Conservation (phyloP, 805 yeast genomes). For the Saturnispora diversa region DNA sequence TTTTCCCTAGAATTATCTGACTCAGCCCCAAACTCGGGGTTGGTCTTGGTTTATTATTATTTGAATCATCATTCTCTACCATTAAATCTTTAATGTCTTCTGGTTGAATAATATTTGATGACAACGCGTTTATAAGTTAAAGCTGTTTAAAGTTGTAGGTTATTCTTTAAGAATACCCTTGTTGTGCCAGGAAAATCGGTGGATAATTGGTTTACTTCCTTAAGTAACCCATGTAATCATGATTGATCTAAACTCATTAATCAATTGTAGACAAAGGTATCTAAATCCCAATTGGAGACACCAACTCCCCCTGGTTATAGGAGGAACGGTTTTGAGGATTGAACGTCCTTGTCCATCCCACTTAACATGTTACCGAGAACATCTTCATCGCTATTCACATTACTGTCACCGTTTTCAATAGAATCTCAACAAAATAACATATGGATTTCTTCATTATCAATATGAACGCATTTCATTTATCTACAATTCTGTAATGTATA, state of each 20-base stretch:
- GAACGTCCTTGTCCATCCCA: slow-evolving; percentile 12
- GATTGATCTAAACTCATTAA: slow-evolving; percentile 40
- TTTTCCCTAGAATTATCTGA: no score
- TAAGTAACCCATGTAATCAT: slow-evolving; percentile 40
- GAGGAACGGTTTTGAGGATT: slow-evolving; percentile 30
- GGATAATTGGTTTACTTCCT: slow-evolving; percentile 55
- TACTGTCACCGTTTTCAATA: not conserved
- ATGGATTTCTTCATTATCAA: slow-evolving; percentile 29
- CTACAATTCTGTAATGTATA: slow-evolving; percentile 57
- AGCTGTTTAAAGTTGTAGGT: slow-evolving; percentile 80
- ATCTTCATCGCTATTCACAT: not conserved
- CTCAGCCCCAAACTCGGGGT: slow-evolving; percentile 7
- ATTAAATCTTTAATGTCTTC: slow-evolving; percentile 20
- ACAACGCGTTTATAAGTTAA: slow-evolving; percentile 64
- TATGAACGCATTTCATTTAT: slow-evolving; percentile 64
- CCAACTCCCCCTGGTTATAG: slow-evolving; percentile 50
- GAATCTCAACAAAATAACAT: slow-evolving; percentile 4
- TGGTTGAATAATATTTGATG: slow-evolving; percentile 26
- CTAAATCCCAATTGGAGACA: slow-evolving; percentile 29
- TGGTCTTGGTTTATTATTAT: no score
- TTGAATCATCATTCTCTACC: no score
- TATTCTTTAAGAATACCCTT: slow-evolving; percentile 49
- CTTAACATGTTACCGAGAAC: slow-evolving; percentile 1
- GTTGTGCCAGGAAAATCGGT: slow-evolving; percentile 49
- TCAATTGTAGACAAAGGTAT: slow-evolving; percentile 35